Percentiles rank a stretch among this genome's conserved stretches.
Evolutionary conservation across 169 alveolate genomes (phyloP).

Genomic region (Plasmodium ovale): DNA sequence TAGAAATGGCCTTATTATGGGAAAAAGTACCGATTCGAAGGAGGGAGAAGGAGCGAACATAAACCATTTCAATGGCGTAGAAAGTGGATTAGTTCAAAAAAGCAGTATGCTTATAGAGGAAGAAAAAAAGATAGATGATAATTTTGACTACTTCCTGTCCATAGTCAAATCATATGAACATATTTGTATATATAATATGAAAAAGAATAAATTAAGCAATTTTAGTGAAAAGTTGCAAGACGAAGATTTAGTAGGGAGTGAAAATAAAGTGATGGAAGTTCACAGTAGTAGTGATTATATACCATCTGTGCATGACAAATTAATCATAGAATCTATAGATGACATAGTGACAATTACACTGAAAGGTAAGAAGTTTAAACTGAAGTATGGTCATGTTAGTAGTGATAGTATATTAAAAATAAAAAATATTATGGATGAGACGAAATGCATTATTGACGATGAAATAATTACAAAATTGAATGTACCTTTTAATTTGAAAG

Average conservation of each 20-base stretch:
- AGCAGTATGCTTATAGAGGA: constrained; percentile 19
- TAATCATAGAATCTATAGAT: constrained; percentile 5
- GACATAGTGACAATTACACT: constrained; percentile 9
- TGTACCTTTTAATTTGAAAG: constrained; percentile 14
- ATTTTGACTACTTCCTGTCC: constrained; percentile 41
- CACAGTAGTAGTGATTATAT: background rate
- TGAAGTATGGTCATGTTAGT: background rate
- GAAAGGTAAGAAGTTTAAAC: background rate
- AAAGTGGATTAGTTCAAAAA: constrained; percentile 7
- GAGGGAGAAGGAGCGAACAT: background rate
- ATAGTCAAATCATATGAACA: constrained; percentile 40
- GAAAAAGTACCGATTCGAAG: background rate
- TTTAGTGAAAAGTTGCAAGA: constrained; percentile 43
- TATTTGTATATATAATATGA: constrained; percentile 35
- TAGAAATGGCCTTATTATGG: background rate
- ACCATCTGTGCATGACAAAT: background rate
- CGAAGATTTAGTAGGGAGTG: background rate
- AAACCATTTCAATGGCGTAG: background rate
- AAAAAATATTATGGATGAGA: constrained; percentile 17
- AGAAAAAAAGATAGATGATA: constrained; percentile 31
- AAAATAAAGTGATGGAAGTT: background rate
- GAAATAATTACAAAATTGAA: constrained; percentile 11
- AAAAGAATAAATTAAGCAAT: constrained; percentile 15
- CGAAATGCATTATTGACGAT: constrained; percentile 12
- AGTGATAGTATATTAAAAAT: constrained; percentile 38